A percentile compares a stretch with the other conserved stretches of the same genome.
Evolutionary conservation across 2,329 filamentous ascomycete genomes (phyloP).

Genomic region (Ceratocystis alfenasii): DNA sequence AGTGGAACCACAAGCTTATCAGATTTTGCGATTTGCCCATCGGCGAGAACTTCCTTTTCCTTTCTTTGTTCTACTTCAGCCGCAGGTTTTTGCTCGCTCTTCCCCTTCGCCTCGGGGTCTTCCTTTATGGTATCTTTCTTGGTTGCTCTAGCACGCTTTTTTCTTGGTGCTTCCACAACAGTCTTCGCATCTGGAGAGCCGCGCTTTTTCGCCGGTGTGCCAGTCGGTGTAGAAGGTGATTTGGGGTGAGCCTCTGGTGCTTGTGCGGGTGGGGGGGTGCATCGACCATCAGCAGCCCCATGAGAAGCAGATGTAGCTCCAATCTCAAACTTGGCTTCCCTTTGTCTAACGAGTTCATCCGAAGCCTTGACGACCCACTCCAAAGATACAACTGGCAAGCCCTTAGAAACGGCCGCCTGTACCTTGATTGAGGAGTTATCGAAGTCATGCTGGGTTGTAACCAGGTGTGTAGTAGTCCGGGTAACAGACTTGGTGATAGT

Average conservation of each 20-base stretch:
- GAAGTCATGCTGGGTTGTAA: conserved; percentile 44
- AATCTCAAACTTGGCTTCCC: conserved; percentile 22
- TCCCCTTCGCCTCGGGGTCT: conserved; percentile 25
- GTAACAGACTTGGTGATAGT: conserved; percentile 37
- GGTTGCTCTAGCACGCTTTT: background rate
- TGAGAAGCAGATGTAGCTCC: conserved; percentile 22
- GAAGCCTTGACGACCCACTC: conserved; percentile 52
- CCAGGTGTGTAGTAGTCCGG: conserved; percentile 42
- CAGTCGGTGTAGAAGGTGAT: background rate
- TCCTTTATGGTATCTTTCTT: conserved; percentile 8
- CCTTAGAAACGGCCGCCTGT: conserved; percentile 35
- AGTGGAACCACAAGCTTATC: conserved; percentile 38
- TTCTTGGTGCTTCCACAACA: background rate
- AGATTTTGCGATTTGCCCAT: conserved; percentile 38
- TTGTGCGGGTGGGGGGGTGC: background rate
- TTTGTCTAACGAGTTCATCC: conserved; percentile 25
- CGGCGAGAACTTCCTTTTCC: conserved; percentile 31
- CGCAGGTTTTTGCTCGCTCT: conserved; percentile 26
- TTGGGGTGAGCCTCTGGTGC: background rate
- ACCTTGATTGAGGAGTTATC: conserved; percentile 41
- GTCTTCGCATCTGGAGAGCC: background rate
- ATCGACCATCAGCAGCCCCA: background rate
- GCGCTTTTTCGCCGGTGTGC: background rate
- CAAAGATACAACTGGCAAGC: conserved; percentile 44
- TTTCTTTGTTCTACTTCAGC: conserved; percentile 27